Conservation (phyloP, 164 flowering plant species). For the Nymphaea colorata region DNA sequence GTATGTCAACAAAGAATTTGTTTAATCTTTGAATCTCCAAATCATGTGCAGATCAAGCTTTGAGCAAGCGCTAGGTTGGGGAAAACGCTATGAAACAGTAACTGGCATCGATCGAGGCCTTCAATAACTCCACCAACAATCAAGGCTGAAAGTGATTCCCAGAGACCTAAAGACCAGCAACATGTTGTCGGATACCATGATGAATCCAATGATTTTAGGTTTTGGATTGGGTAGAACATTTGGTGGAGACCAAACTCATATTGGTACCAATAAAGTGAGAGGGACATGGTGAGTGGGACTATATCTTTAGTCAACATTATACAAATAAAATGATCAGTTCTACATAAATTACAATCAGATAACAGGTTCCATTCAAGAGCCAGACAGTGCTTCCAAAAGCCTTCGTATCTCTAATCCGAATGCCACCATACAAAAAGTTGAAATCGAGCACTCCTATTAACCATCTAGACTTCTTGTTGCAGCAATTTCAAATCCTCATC, state of each 20-base stretch:
- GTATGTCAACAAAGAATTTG: too few species aligned
- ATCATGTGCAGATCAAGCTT: conserved; percentile 17
- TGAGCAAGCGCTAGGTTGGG: conserved; percentile 22
- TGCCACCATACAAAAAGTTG: too few species aligned
- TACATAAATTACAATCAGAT: too few species aligned
- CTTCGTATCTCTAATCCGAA: too few species aligned
- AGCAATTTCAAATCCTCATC: too few species aligned
- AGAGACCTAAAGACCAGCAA: conserved; percentile 41
- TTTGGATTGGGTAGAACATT: conserved; percentile 36
- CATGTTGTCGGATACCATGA: conserved; percentile 20
- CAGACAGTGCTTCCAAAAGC: too few species aligned
- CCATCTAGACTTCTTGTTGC: too few species aligned
- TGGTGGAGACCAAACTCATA: conserved; percentile 7
- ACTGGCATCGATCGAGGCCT: conserved; percentile 30
- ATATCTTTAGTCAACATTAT: too few species aligned
- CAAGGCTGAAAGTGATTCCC: conserved; percentile 27
- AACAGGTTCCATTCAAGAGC: too few species aligned
- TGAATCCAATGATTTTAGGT: conserved; percentile 40
- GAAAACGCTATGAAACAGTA: conserved; percentile 21
- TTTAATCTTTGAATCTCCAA: too few species aligned
- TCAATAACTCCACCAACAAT: conserved; percentile 36
- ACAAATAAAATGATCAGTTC: too few species aligned
- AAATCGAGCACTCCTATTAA: too few species aligned
- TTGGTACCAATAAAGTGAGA: neutral
- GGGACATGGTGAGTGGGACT: neutral